phyloP scores from a whole-genome alignment of 2,329 filamentous ascomycete species.

The Botrytis medusae region DNA sequence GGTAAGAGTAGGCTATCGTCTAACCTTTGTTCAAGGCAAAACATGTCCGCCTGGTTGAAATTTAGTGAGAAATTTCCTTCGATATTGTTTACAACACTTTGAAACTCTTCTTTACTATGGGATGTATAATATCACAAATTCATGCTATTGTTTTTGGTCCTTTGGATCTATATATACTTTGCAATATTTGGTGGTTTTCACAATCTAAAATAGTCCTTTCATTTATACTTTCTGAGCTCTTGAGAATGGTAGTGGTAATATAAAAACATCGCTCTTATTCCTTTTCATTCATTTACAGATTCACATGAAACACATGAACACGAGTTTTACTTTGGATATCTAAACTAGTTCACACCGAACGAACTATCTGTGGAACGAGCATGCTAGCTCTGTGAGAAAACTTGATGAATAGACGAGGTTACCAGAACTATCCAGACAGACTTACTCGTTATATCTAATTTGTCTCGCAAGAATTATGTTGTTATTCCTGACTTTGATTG shows the following conservation, averaged over 20 bases:
- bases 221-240: too few relatives aligned
- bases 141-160: neutral
- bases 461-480: too few relatives aligned
- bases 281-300: too few relatives aligned
- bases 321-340: rapidly evolving
- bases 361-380: rapidly evolving
- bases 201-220: too few relatives aligned
- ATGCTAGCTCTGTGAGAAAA: neutral
- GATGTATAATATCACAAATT: rapidly evolving
- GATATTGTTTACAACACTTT: rapidly evolving
- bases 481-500: too few relatives aligned
- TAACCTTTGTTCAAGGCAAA: neutral
- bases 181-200: too few relatives aligned
- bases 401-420: neutral
- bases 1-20: neutral
- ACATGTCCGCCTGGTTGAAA: rapidly evolving
- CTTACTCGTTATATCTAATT: too few relatives aligned
- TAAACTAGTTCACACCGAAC: rapidly evolving
- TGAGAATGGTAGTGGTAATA: rapidly evolving
- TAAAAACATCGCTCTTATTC: neutral
- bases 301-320: neutral
- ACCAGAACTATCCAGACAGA: too few relatives aligned
- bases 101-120: neutral
- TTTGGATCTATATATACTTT: rapidly evolving
- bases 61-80: neutral